A percentile compares a stretch with the other conserved stretches of the same genome.
Evolutionary conservation across 176 grass and related monocot genomes (phyloP).

Genomic region (Panicum miliaceum): DNA sequence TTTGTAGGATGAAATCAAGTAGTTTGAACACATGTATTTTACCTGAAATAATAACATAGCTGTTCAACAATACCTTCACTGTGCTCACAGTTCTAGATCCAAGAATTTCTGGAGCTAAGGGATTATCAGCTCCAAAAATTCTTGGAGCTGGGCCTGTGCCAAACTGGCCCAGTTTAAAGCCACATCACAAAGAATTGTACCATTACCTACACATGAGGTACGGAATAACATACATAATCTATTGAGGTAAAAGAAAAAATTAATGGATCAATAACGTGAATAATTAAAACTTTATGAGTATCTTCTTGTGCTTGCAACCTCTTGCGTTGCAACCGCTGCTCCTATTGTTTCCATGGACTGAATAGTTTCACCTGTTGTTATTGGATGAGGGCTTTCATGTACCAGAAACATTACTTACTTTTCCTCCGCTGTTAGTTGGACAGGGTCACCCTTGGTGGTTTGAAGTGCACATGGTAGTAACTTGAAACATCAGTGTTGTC

Average conservation of each 20-base stretch:
- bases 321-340: no score
- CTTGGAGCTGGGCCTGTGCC: no score
- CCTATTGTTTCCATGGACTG: neutral
- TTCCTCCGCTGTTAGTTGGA: neutral
- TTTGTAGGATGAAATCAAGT: neutral
- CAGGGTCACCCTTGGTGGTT: neutral
- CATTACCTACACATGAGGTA: neutral
- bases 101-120: neutral
- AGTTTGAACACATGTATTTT: no score
- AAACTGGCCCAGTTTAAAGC: neutral
- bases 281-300: neutral
- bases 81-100: neutral
- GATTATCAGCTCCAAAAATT: neutral
- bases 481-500: neutral
- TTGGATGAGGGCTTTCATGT: neutral
- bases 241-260: neutral
- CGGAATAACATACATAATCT: neutral
- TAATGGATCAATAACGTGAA: neutral
- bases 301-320: neutral
- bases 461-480: neutral
- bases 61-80: neutral
- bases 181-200: neutral
- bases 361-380: neutral
- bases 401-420: neutral
- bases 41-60: neutral